Evolutionary conservation across 352 stramenopile species (phyloP).

Genomic region (Thalassiosira mediterranea): DNA sequence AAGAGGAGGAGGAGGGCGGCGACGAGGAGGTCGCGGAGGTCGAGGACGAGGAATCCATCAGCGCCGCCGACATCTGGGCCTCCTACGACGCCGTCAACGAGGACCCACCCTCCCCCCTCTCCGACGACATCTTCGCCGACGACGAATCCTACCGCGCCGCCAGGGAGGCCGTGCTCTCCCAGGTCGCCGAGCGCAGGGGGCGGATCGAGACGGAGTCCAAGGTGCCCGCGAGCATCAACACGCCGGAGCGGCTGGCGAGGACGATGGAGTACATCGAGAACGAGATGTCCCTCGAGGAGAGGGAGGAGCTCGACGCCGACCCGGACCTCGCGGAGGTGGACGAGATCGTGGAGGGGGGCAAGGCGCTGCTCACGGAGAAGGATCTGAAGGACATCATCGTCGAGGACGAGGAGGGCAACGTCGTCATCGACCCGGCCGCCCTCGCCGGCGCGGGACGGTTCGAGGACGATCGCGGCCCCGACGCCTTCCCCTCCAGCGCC

Average conservation of each 20-base stretch:
- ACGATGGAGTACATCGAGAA: slow-evolving; percentile 48
- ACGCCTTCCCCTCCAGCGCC: slow-evolving; percentile 57
- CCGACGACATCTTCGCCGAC: slow-evolving; percentile 49
- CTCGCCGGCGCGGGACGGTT: slow-evolving; percentile 7
- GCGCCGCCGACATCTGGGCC: slow-evolving; percentile 33
- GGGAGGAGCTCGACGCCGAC: slow-evolving; percentile 45
- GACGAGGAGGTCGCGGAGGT: slow-evolving; percentile 31
- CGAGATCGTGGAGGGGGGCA: slow-evolving; percentile 2
- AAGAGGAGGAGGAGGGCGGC: slow-evolving; percentile 44
- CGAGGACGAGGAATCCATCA: slow-evolving; percentile 22
- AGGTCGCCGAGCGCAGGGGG: slow-evolving; percentile 47
- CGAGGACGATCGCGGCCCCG: slow-evolving; percentile 38
- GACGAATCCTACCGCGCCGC: slow-evolving; percentile 35
- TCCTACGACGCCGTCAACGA: slow-evolving; percentile 50
- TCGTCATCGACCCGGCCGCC: slow-evolving; percentile 27
- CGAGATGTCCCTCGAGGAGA: slow-evolving; percentile 53
- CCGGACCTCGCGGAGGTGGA: slow-evolving; percentile 49
- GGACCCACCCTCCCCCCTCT: slow-evolving; percentile 28
- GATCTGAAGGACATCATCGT: slow-evolving; percentile 63
- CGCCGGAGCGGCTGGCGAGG: slow-evolving; percentile 31
- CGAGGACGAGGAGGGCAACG: slow-evolving; percentile 44
- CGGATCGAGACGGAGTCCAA: slow-evolving; percentile 25
- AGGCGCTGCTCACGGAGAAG: slow-evolving; percentile 31
- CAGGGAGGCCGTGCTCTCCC: slow-evolving; percentile 44
- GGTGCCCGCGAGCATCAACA: slow-evolving; percentile 32